Evolutionary conservation across 208 protist genomes (phyloP), one percentile per base, ranked within the genome.

Genomic region (Giardia muris): DNA sequence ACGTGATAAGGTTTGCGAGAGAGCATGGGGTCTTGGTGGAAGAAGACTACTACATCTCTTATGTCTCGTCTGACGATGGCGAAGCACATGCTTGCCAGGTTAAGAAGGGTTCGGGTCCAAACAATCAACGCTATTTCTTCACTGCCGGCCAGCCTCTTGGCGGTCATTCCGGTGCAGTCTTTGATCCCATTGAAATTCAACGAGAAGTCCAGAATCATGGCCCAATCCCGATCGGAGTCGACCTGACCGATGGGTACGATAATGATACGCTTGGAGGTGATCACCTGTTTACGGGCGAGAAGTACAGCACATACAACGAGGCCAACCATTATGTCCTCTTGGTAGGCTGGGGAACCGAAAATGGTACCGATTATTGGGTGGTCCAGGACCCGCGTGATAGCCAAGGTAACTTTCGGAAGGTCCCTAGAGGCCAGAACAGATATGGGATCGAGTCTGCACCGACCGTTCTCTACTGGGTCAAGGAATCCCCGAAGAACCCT

Each of bases 41-140:
- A 89, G 45, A 4, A 4, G 86, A 89, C 86, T 89, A 89, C 42
- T 76, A 76, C 57, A 76, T 76, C 57, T 30, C 57, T 76, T 10
- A 76, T 76, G 57, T 39, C 30, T 30, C 10, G 57, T 10, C 19
- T 10, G 57, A 30, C 57, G 10, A 30, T 76, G 57, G 10, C 19
- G 57, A 10, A 76, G 30, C 10, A 10, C 10, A 30, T 10, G 30
- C 57, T 39, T 30, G 57, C 30, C 10, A 30, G 30, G 19, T 30
- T 10, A 30, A 76, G 30, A 30, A 39, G 57, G 19, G 57, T 76
- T 76, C 10, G 19, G 10, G 30, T 76, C 30, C 30, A 10, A 76
- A 30, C 30, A 76, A 76, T 76, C 30, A 76, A 39, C 19, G 57
- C 57, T 76, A 76, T 76, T 76, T 76, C 10, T 76, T 76, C 57